A percentile compares a stretch with the other conserved stretches of the same genome.
These are phyloP conservation scores for Fusarium pseudonygamai DNA, from an alignment of 2,329 filamentous ascomycete species.

Conservation along the genomic window DNA sequence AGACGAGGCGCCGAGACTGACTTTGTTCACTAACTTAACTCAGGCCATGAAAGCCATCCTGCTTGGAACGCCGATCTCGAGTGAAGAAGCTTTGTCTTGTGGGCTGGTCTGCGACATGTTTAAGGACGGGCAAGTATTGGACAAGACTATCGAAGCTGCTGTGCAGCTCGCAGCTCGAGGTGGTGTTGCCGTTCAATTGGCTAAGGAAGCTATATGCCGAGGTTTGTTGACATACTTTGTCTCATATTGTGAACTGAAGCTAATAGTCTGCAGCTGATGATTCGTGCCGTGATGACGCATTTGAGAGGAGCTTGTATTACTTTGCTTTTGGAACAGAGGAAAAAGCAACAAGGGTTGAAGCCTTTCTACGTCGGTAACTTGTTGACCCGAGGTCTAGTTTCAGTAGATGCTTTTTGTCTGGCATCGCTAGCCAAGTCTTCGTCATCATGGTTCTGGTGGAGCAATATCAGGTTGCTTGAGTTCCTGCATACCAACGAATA, in stretches of 20 bases:
- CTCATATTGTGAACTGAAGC: background rate
- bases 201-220: conserved; percentile 46
- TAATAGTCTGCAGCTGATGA: conserved; percentile 32
- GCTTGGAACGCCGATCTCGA: conserved; percentile 41
- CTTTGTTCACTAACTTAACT: background rate
- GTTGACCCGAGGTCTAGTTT: background rate
- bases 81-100: conserved; percentile 24
- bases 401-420: background rate
- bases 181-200: conserved; percentile 38
- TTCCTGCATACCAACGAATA: conserved; percentile 25
- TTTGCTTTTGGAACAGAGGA: conserved; percentile 46
- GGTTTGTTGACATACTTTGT: conserved; percentile 23
- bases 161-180: conserved; percentile 1
- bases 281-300: conserved; percentile 44
- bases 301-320: conserved; percentile 50
- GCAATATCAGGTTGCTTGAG: conserved; percentile 7
- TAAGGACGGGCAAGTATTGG: conserved; percentile 34
- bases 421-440: background rate
- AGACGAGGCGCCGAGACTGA: conserved; percentile 10
- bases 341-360: conserved; percentile 17
- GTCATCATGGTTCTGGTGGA: background rate
- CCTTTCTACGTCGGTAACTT: background rate
- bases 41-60: conserved; percentile 47
- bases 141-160: conserved; percentile 40
- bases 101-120: conserved; percentile 35